Percentiles rank a stretch among this genome's conserved stretches.
Conservation (phyloP, 164 flowering plant species). For the Piper betle region DNA sequence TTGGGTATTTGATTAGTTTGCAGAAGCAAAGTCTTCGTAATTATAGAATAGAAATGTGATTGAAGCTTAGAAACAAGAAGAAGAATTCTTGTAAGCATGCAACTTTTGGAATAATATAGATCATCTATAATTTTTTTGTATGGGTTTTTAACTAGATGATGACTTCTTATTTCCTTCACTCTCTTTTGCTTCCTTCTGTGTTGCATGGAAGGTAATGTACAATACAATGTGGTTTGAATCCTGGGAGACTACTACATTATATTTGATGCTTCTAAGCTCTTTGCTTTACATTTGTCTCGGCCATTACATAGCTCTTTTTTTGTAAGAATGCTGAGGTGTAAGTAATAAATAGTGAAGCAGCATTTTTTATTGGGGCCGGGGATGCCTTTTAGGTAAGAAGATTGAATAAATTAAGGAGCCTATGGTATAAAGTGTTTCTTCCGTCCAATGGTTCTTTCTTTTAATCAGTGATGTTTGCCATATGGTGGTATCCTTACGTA, state of each 20-base stretch:
- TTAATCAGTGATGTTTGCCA: background rate
- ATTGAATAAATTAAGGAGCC: background rate
- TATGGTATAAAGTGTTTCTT: background rate
- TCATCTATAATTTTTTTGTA: too few species aligned
- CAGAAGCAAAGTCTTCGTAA: conserved; percentile 4
- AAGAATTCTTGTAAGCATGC: conserved; percentile 1
- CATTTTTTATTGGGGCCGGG: background rate
- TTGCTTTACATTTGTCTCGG: too few species aligned
- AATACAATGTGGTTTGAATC: too few species aligned
- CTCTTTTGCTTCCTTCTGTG: too few species aligned
- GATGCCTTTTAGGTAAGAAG: background rate
- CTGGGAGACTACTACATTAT: too few species aligned
- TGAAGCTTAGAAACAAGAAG: background rate
- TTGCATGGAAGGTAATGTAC: too few species aligned
- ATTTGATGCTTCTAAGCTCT: too few species aligned
- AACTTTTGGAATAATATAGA: background rate
- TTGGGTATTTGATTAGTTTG: conserved; percentile 3
- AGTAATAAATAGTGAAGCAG: background rate
- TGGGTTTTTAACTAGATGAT: background rate
- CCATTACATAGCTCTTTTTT: background rate
- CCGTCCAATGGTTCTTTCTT: background rate
- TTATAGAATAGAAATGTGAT: conserved; percentile 1
- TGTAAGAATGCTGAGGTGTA: background rate
- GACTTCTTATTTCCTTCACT: too few species aligned
- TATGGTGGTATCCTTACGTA: background rate